These are phyloP conservation scores for Entomortierella parvispora DNA, from an alignment of 192 early-diverging fungal species.

Conservation along the genomic window DNA sequence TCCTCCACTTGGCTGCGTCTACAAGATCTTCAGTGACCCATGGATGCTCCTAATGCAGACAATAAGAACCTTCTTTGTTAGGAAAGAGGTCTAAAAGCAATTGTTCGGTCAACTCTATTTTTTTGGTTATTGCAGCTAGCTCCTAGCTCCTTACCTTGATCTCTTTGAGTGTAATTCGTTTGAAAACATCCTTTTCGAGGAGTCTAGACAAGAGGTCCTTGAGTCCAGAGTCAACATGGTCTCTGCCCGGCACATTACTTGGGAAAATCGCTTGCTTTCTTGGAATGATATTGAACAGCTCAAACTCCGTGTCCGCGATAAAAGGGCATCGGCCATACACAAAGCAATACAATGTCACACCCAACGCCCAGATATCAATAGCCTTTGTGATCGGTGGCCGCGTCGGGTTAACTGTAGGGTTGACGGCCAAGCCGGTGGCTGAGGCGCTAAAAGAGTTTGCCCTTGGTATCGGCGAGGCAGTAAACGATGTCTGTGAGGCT, in stretches of 20 bases:
- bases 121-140: too few relatives aligned
- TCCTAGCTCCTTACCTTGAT: slow-evolving; percentile 70
- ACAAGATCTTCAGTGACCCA: slow-evolving; percentile 86
- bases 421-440: slow-evolving; percentile 14
- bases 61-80: too few relatives aligned
- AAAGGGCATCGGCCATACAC: slow-evolving; percentile 94
- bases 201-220: slow-evolving; percentile 78
- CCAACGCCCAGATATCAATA: slow-evolving; percentile 98
- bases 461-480: slow-evolving; percentile 31
- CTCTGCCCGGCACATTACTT: slow-evolving; percentile 56
- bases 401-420: slow-evolving; percentile 7
- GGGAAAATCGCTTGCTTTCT: slow-evolving; percentile 70
- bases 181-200: slow-evolving; percentile 88
- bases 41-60: slow-evolving; percentile 84
- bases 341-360: slow-evolving; percentile 95
- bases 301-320: slow-evolving; percentile 93
- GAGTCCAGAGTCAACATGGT: slow-evolving; percentile 66
- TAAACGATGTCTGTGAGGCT: slow-evolving; percentile 44
- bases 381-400: slow-evolving; percentile 77
- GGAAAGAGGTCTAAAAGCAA: too few relatives aligned
- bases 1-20: slow-evolving; percentile 75
- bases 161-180: slow-evolving; percentile 86
- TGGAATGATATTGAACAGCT: slow-evolving; percentile 93
- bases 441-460: slow-evolving; percentile 30
- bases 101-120: too few relatives aligned